Conservation (phyloP, 1,284 basidiomycete genomes). For the Cutaneotrichosporon cavernicola region DNA sequence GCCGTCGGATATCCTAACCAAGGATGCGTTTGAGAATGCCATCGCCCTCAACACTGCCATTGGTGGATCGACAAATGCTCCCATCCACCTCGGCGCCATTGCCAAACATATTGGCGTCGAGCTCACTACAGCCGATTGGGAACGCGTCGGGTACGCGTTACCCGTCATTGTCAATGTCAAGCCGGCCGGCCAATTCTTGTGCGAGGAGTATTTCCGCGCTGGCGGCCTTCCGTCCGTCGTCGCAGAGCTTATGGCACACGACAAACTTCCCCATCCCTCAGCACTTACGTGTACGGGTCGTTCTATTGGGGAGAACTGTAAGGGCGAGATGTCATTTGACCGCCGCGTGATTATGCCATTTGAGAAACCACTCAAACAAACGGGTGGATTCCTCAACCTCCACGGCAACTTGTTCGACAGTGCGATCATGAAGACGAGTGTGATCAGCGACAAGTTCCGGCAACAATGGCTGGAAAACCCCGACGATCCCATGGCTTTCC, state of each 20-base stretch:
- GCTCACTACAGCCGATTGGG: constrained; percentile 46
- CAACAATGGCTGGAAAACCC: constrained; percentile 50
- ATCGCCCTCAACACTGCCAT: constrained; percentile 79
- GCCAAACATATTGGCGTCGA: constrained; percentile 51
- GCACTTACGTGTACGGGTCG: constrained; percentile 46
- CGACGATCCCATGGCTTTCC: constrained; percentile 51
- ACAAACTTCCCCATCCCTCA: constrained; percentile 43
- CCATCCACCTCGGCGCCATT: constrained; percentile 48
- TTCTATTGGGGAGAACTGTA: constrained; percentile 42
- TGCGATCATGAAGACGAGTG: constrained; percentile 54
- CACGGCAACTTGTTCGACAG: constrained; percentile 51
- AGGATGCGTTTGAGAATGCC: constrained; percentile 86
- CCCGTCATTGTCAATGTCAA: constrained; percentile 48
- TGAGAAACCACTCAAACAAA: constrained; percentile 39
- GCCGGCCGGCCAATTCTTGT: constrained; percentile 49
- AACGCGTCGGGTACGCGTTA: constrained; percentile 46
- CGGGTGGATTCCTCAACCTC: constrained; percentile 52
- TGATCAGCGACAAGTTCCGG: constrained; percentile 45
- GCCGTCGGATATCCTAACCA: constrained; percentile 88
- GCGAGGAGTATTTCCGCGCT: constrained; percentile 51
- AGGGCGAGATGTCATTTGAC: constrained; percentile 43
- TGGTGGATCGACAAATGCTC: constrained; percentile 87
- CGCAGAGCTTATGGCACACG: constrained; percentile 42
- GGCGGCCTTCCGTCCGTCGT: constrained; percentile 50
- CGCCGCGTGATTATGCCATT: constrained; percentile 47